Base-by-base conservation (phyloP, 495 filamentous ascomycete genomes). In the Poronia punctata region DNA sequence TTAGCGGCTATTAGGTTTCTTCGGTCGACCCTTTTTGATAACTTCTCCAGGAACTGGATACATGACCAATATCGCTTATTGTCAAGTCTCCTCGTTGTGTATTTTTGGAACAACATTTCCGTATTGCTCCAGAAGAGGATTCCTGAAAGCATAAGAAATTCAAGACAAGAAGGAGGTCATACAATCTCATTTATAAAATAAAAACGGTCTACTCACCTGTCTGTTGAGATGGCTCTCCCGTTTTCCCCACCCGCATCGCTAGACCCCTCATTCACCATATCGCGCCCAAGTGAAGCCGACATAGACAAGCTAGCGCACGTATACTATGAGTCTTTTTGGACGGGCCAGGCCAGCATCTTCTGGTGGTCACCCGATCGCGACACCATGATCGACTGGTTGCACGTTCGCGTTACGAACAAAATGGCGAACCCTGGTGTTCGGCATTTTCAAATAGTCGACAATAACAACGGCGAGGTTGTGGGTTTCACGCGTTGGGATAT, bases 401-500 rank as follows among this genome's bases (percentile, higher is more conserved):
- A 27, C 24, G 37, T 19, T 9, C 55, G 55, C 22, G 29, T 55
- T 24, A 25, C 17, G 20, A 33, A 29, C 11, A 59, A 52, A 30
- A 42, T 59, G 44, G 24, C 27, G 8, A 40, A 53, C 21, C 52
- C 12, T n/a, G 37, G 19, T 23, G 37, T 39, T 9, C 52, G 52
- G 4, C 55, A 59, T 42, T 56, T 46, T 42, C 45, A 48, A 17
- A 23, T 59, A 19, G 37, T 43, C 16, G 47, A 56, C 29, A 14
- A 14, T 15, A 7, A 43, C 12, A 46, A 31, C 29, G 41, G 35
- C 0, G 46, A 55, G 8, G 5, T 59, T 6, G 55, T 56, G 11
- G 49, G 52, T 2, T 59, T 50, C n/a, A 35, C 46, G 8, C 39
- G 55, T 12, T 59, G 55, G 55, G 52, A 51, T 18, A 50, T 59